A percentile compares a stretch with the other conserved stretches of the same genome.
Conservation (phyloP, 495 filamentous ascomycete genomes). For the Ascodesmis nigricans region DNA sequence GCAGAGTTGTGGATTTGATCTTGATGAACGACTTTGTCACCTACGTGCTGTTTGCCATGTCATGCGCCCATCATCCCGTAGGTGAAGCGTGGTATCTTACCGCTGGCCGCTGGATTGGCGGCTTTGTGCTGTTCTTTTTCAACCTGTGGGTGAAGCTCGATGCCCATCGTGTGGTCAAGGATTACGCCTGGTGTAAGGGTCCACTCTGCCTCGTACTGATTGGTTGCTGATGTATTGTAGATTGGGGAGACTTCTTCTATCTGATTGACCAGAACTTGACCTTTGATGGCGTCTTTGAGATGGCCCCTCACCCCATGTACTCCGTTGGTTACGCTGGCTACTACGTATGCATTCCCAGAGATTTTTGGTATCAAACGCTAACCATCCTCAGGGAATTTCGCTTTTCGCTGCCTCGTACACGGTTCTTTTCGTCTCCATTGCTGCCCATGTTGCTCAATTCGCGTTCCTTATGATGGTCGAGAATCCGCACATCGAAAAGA, state of each 20-base stretch:
- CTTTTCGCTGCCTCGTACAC: slow-evolving; percentile 95
- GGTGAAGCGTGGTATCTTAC: slow-evolving; percentile 49
- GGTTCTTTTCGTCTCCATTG: slow-evolving; percentile 84
- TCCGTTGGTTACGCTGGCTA: slow-evolving; percentile 95
- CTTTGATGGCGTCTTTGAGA: slow-evolving; percentile 96
- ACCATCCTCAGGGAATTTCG: slow-evolving; percentile 62
- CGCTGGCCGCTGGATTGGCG: slow-evolving; percentile 54
- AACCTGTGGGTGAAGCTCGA: slow-evolving; percentile 98
- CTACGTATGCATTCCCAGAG: slow-evolving; percentile 29
- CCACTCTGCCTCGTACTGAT: not conserved
- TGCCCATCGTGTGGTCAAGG: slow-evolving; percentile 94
- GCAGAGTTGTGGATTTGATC: slow-evolving; percentile 82
- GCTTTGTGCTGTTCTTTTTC: slow-evolving; percentile 64
- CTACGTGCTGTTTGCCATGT: slow-evolving; percentile 85
- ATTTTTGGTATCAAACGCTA: not conserved
- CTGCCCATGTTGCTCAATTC: slow-evolving; percentile 88
- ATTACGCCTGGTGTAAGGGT: slow-evolving; percentile 69
- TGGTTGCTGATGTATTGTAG: slow-evolving; percentile 3
- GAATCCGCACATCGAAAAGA: slow-evolving; percentile 96
- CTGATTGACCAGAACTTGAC: slow-evolving; percentile 94
- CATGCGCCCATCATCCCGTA: slow-evolving; percentile 52
- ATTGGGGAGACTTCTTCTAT: slow-evolving; percentile 99
- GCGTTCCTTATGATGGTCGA: slow-evolving; percentile 75
- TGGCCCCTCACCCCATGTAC: slow-evolving; percentile 99
- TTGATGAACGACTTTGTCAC: slow-evolving; percentile 97